These are phyloP conservation scores for Oidiodendron maius DNA, from an alignment of 495 filamentous ascomycete species.

Conservation along the genomic window DNA sequence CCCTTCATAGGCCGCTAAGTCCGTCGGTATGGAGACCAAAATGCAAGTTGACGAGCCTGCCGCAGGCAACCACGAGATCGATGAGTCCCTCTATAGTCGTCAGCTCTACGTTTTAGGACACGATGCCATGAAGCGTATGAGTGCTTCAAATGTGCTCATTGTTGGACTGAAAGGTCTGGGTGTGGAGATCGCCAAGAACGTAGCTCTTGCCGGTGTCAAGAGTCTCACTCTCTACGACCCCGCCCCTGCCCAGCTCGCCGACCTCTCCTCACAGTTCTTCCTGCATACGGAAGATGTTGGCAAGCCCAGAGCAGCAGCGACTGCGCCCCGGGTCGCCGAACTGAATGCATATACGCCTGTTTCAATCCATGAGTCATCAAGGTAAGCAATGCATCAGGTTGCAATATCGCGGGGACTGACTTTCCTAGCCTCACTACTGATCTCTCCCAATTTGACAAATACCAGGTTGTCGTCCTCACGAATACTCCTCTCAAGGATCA, in stretches of 20 bases:
- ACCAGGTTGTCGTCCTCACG: constrained; percentile 89
- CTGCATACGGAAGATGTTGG: constrained; percentile 83
- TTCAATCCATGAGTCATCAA: constrained; percentile 55
- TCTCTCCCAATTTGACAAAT: constrained; percentile 72
- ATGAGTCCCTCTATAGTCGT: constrained; percentile 95
- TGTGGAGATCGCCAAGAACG: constrained; percentile 98
- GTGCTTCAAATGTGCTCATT: constrained; percentile 89
- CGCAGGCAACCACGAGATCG: constrained; percentile 57
- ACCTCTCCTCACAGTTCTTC: constrained; percentile 97
- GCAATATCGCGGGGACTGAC: constrained; percentile 2
- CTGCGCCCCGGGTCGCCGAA: constrained; percentile 84
- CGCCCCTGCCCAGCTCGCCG: constrained; percentile 70
- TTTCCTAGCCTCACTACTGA: constrained; percentile 42
- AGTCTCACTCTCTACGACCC: constrained; percentile 82
- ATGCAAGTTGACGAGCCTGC: constrained; percentile 71
- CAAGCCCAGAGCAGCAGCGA: constrained; percentile 81
- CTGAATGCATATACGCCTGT: constrained; percentile 96
- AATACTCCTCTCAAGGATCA: constrained; percentile 75
- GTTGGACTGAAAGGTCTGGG: constrained; percentile 90
- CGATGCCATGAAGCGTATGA: constrained; percentile 99
- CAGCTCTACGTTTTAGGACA: constrained; percentile 98
- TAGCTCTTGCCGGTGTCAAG: constrained; percentile 89
- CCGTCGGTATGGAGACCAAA: constrained; percentile 60
- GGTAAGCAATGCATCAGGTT: constrained; percentile 15
- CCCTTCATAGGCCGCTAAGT: constrained; percentile 27